A percentile compares a stretch with the other conserved stretches of the same genome.
Evolutionary conservation across 208 protist species (phyloP).

Genomic region (Jaenimonas drosophilae): DNA sequence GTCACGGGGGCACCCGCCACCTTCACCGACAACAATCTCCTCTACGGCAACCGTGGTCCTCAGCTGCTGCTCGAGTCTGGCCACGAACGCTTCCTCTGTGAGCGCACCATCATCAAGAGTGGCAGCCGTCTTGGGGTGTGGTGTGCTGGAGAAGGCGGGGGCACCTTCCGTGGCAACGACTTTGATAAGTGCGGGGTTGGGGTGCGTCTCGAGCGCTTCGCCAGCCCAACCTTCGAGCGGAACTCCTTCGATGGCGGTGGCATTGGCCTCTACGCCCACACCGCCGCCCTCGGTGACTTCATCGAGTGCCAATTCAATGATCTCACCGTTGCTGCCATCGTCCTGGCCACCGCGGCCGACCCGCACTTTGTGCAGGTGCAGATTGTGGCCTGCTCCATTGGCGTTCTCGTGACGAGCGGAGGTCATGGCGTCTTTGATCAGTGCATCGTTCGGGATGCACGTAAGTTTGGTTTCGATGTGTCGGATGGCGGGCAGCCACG

Average conservation of each 20-base stretch:
- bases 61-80: conserved; percentile 17
- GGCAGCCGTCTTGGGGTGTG: conserved; percentile 15
- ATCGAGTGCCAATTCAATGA: conserved; percentile 16
- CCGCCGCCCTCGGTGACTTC: conserved; percentile 10
- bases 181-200: conserved; percentile 19
- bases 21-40: conserved; percentile 10
- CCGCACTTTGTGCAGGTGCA: conserved; percentile 12
- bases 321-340: conserved; percentile 2
- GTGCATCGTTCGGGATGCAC: conserved; percentile 12
- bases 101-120: conserved; percentile 10
- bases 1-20: conserved; percentile 8
- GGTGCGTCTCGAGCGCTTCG: conserved; percentile 13
- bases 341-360: conserved; percentile 11
- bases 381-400: conserved; percentile 10
- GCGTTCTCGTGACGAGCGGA: conserved; percentile 7
- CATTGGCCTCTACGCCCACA: conserved; percentile 12
- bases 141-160: conserved; percentile 13
- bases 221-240: conserved; percentile 12
- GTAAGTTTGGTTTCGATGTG: conserved; percentile 14
- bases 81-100: conserved; percentile 8
- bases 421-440: conserved; percentile 18
- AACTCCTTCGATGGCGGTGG: conserved; percentile 19
- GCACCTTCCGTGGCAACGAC: conserved; percentile 12
- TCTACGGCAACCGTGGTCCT: conserved; percentile 22
- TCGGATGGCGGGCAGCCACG: conserved; percentile 9